These are phyloP conservation scores for Eutrema yunnanense DNA, from an alignment of 345 rosid genomes.

Conservation along the genomic window DNA sequence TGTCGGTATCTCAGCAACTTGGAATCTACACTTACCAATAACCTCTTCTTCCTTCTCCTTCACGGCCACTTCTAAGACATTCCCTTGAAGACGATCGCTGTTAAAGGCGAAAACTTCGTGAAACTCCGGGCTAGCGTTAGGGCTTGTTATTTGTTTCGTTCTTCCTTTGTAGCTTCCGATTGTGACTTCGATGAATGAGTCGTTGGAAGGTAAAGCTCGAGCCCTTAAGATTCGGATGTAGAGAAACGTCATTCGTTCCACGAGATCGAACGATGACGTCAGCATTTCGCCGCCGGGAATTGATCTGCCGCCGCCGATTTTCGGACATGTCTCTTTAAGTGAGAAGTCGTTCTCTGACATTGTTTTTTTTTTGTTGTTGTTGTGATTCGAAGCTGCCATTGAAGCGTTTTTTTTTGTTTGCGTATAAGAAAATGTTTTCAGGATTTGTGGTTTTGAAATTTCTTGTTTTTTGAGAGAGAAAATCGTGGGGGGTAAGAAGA, in stretches of 20 bases:
- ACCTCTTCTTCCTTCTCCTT: conserved; percentile 23
- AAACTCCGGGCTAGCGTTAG: conserved; percentile 33
- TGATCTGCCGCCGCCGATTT: conserved; percentile 34
- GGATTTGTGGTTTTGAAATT: background rate
- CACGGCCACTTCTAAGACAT: conserved; percentile 33
- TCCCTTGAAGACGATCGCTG: conserved; percentile 35
- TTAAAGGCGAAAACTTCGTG: conserved; percentile 41
- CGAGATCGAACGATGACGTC: conserved; percentile 44
- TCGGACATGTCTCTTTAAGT: conserved; percentile 41
- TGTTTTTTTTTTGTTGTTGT: background rate
- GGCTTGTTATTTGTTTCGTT: conserved; percentile 16
- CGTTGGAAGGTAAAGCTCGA: conserved; percentile 26
- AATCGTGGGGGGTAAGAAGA: conserved; percentile 5
- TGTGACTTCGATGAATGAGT: conserved; percentile 28
- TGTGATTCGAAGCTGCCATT: background rate
- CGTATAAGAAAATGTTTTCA: background rate
- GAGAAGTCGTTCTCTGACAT: conserved; percentile 35
- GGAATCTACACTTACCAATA: conserved; percentile 33
- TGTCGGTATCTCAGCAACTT: conserved; percentile 26
- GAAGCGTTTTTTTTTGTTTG: background rate
- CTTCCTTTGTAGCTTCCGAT: conserved; percentile 34
- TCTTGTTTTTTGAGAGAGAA: background rate
- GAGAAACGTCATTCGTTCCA: conserved; percentile 38
- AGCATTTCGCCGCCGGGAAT: conserved; percentile 32
- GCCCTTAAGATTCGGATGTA: conserved; percentile 36